Percentiles rank a stretch among this genome's conserved stretches.
phyloP scores from a whole-genome alignment of 805 yeast species.

The Lachancea fermentati region DNA sequence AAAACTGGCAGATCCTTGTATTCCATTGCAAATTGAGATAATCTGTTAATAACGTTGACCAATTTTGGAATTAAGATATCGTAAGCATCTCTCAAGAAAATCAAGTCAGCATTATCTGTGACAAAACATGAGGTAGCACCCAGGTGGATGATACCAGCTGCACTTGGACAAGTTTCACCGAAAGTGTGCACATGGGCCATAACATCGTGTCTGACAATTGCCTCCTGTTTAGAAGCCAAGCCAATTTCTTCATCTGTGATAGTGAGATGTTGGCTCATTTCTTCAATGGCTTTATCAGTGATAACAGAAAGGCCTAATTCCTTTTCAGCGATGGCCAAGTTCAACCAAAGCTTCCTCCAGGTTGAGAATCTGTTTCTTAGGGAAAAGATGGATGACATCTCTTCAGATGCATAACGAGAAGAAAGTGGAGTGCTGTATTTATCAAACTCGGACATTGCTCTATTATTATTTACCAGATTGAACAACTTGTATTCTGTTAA shows the following conservation, averaged over 20 bases:
- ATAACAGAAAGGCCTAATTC: conserved; percentile 81
- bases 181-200: conserved; percentile 98
- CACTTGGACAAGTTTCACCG: conserved; percentile 89
- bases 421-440: conserved; percentile 89
- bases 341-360: conserved; percentile 97
- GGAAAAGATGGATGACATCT: conserved; percentile 92
- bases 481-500: background rate
- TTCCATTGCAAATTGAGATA: conserved; percentile 80
- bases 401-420: conserved; percentile 95
- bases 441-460: conserved; percentile 43
- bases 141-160: conserved; percentile 95
- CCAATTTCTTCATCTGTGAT: conserved; percentile 92
- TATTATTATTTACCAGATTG: background rate
- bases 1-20: conserved; percentile 94
- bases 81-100: conserved; percentile 92
- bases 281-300: conserved; percentile 85
- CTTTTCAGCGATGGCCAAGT: conserved; percentile 91
- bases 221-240: conserved; percentile 87
- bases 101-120: conserved; percentile 96
- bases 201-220: conserved; percentile 97
- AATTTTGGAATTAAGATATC: conserved; percentile 90
- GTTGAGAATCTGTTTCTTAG: conserved; percentile 91
- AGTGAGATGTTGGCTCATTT: conserved; percentile 69
- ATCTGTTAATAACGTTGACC: conserved; percentile 90
- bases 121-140: conserved; percentile 98